Conservation (phyloP, 192 early-diverging fungal species). For the Umbelopsis vinacea region DNA sequence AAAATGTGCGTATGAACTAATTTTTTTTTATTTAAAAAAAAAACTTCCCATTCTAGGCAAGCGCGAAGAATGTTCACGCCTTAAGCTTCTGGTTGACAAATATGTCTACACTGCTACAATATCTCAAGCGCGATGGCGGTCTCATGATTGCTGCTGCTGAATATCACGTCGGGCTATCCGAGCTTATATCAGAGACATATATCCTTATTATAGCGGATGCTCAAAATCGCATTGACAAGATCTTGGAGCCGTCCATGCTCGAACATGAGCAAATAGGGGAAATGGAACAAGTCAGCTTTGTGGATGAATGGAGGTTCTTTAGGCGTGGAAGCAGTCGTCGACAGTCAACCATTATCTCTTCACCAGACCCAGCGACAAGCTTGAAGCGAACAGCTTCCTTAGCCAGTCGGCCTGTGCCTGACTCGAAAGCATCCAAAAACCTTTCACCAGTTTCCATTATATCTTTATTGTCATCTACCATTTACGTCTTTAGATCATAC, state of each 20-base stretch:
- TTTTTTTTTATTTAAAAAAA: too few species aligned
- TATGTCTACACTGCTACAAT: constrained; percentile 79
- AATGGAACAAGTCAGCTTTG: constrained; percentile 61
- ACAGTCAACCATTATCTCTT: constrained; percentile 31
- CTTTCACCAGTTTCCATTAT: constrained; percentile 70
- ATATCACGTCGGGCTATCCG: constrained; percentile 76
- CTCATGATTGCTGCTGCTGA: constrained; percentile 69
- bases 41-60: constrained; percentile 15
- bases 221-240: constrained; percentile 63
- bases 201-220: constrained; percentile 64
- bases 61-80: constrained; percentile 27
- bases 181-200: constrained; percentile 75
- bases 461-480: constrained; percentile 69
- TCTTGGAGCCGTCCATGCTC: constrained; percentile 69
- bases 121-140: constrained; percentile 83
- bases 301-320: constrained; percentile 63
- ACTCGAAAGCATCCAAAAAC: constrained; percentile 12
- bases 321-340: constrained; percentile 40
- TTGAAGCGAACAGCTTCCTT: constrained; percentile 5
- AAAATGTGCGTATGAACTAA: not conserved
- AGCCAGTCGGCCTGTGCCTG: not conserved
- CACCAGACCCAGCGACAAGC: not conserved
- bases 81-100: constrained; percentile 88
- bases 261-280: constrained; percentile 76
- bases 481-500: constrained; percentile 72